These are phyloP conservation scores for Wickerhamomyces canadensis DNA, from an alignment of 805 yeast species.

Conservation along the genomic window DNA sequence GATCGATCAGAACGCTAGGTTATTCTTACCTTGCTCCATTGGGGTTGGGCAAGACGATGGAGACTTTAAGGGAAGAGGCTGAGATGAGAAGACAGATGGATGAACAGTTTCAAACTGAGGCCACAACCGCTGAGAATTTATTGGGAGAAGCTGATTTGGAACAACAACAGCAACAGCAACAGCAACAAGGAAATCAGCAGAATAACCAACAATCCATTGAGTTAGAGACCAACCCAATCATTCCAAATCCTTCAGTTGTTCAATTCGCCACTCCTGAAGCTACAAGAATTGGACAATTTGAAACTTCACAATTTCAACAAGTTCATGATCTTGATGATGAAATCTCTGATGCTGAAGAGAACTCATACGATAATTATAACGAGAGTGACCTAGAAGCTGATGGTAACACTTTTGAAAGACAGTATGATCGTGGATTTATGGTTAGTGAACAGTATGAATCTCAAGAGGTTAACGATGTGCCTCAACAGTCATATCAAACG, in stretches of 20 bases:
- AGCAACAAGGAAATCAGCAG: neutral
- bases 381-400: constrained; percentile 20
- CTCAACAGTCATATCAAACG: constrained; percentile 10
- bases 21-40: constrained; percentile 47
- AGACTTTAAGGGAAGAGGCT: constrained; percentile 27
- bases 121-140: constrained; percentile 25
- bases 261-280: constrained; percentile 1
- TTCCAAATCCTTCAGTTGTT: neutral
- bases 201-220: neutral
- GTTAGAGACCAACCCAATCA: too few species aligned
- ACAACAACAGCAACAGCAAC: constrained; percentile 6
- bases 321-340: constrained; percentile 37
- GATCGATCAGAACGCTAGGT: constrained; percentile 39
- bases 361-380: constrained; percentile 29
- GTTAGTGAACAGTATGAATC: constrained; percentile 21
- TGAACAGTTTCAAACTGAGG: constrained; percentile 20
- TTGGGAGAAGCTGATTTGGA: constrained; percentile 24
- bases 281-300: neutral
- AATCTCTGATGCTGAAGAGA: constrained; percentile 36
- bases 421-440: constrained; percentile 23
- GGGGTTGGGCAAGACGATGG: constrained; percentile 53
- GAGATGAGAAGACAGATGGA: constrained; percentile 23
- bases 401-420: constrained; percentile 17
- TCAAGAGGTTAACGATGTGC: constrained; percentile 7
- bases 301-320: constrained; percentile 11